Conservation (phyloP, 2,329 filamentous ascomycete species). For the Zymoseptoria ardabiliae region DNA sequence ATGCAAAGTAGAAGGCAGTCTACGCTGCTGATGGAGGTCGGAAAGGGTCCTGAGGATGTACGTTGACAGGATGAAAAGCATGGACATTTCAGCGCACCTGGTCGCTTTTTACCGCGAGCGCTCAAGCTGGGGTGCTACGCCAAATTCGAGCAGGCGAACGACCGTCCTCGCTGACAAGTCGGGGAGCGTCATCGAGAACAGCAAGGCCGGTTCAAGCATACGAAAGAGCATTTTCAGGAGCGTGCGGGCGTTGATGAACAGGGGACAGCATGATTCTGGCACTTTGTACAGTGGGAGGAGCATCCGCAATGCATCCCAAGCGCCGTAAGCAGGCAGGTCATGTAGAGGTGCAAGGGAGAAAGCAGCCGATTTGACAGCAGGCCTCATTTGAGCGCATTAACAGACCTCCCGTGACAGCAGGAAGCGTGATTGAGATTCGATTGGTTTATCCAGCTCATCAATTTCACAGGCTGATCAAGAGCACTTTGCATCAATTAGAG, state of each 20-base stretch:
- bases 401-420: no score
- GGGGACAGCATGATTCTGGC: not conserved
- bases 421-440: no score
- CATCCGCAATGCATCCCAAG: not conserved
- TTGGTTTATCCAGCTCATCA: no score
- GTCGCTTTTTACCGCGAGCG: not conserved
- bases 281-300: not conserved
- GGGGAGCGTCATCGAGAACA: not conserved
- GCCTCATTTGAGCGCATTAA: not conserved
- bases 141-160: not conserved
- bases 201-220: not conserved
- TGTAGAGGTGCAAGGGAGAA: not conserved
- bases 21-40: not conserved
- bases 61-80: not conserved
- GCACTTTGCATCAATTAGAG: no score
- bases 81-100: not conserved
- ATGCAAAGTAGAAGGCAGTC: slow-evolving; percentile 44
- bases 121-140: not conserved
- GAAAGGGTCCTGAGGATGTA: not conserved
- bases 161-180: not conserved
- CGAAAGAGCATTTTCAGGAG: not conserved
- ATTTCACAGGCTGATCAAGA: no score
- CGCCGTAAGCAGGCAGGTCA: not conserved
- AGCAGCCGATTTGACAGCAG: not conserved
- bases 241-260: not conserved